phyloP scores from a whole-genome alignment of 2,329 filamentous ascomycete genomes.

The Clonostachys chloroleuca region DNA sequence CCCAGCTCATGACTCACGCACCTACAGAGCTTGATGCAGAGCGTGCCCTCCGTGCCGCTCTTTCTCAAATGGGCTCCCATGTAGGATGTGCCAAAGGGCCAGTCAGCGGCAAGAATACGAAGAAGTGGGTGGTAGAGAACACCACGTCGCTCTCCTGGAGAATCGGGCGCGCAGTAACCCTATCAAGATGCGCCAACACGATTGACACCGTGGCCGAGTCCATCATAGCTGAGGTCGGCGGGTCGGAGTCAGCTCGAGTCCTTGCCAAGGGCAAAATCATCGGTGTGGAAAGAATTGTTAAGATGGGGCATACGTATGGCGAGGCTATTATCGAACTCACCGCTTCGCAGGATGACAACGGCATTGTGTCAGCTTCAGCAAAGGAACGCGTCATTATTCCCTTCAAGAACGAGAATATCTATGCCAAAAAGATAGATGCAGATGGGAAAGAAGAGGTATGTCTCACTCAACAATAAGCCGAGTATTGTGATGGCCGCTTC shows the following conservation, averaged over 20 bases:
- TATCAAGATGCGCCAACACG: conserved; percentile 40
- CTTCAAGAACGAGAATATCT: conserved; percentile 72
- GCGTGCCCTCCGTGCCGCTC: conserved; percentile 41
- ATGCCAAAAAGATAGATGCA: conserved; percentile 32
- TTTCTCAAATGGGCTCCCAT: conserved; percentile 51
- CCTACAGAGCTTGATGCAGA: conserved; percentile 42
- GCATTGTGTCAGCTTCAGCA: conserved; percentile 23
- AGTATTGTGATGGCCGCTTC: too few species aligned
- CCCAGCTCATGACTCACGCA: conserved; percentile 35
- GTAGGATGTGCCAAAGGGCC: conserved; percentile 43
- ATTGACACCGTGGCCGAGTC: conserved; percentile 51
- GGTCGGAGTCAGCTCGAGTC: conserved; percentile 44
- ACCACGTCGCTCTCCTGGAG: conserved; percentile 50
- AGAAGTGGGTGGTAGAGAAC: conserved; percentile 45
- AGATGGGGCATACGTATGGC: conserved; percentile 55
- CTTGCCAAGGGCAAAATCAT: conserved; percentile 63
- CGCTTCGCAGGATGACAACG: conserved; percentile 24
- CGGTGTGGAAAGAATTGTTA: conserved; percentile 49
- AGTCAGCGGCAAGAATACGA: conserved; percentile 41
- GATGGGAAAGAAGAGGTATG: conserved; percentile 18
- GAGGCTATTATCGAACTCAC: conserved; percentile 42
- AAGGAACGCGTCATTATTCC: conserved; percentile 50
- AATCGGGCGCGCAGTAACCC: conserved; percentile 56
- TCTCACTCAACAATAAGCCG: conserved; percentile 12
- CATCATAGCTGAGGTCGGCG: conserved; percentile 55